Percentiles rank a stretch among this genome's conserved stretches.
Conservation (phyloP, 2,329 filamentous ascomycete genomes). For the Verticillium klebahnii region DNA sequence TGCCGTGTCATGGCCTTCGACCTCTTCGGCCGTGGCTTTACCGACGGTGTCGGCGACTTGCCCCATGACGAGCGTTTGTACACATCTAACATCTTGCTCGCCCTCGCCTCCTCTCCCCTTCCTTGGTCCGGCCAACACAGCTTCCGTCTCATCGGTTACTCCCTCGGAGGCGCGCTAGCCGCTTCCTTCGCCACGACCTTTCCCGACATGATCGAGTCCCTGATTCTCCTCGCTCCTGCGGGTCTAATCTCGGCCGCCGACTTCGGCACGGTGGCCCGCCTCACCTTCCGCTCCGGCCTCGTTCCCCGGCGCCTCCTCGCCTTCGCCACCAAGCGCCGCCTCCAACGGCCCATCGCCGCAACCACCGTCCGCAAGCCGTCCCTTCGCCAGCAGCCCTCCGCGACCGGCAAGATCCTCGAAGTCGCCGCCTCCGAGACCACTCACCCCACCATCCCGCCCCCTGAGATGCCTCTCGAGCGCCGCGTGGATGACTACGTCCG, state of each 20-base stretch:
- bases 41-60: constrained; percentile 58
- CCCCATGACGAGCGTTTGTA: constrained; percentile 73
- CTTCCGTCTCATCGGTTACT: constrained; percentile 73
- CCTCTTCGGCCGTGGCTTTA: constrained; percentile 65
- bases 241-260: constrained; percentile 62
- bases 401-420: constrained; percentile 26
- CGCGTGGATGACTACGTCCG: constrained; percentile 47
- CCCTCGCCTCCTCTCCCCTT: constrained; percentile 64
- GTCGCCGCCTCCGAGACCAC: constrained; percentile 37
- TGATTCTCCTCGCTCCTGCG: constrained; percentile 74
- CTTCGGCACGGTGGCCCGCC: constrained; percentile 43
- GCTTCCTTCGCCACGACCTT: constrained; percentile 71
- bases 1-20: constrained; percentile 80
- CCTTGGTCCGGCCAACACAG: constrained; percentile 56
- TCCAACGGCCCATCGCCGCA: constrained; percentile 45
- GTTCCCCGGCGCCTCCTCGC: constrained; percentile 49
- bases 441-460: constrained; percentile 15
- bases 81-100: constrained; percentile 66
- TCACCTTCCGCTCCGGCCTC: constrained; percentile 51
- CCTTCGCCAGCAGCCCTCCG: constrained; percentile 13
- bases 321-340: constrained; percentile 40
- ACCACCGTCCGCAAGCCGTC: constrained; percentile 21
- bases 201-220: constrained; percentile 60
- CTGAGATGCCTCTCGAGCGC: constrained; percentile 35
- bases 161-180: constrained; percentile 74